Evolutionary conservation across 2,329 filamentous ascomycete genomes (phyloP), one percentile per base, ranked within the genome.

Genomic region (Neophaeococcomyces mojaviensis): DNA sequence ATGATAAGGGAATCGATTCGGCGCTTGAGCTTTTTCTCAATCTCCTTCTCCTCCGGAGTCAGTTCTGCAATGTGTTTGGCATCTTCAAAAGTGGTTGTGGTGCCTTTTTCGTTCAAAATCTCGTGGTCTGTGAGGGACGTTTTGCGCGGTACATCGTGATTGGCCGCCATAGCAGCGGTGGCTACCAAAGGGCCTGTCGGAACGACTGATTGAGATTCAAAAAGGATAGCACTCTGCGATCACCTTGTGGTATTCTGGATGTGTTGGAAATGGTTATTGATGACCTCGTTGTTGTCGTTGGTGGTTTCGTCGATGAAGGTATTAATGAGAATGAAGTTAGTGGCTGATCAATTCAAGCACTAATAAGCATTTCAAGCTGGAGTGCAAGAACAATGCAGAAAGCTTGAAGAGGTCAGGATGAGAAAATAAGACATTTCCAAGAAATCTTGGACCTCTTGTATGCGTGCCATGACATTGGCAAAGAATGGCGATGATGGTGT

Each of bases 1-100:
- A 68, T 67, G 36, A 67, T 64, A 19, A 63, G 41, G 18, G 48
- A 24, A 44, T 69, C 67, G 39, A 69, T 67, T 26, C 60, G 62
- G 4, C 58, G 53, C 3, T 61, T 58, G 36, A 69, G 57, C 46
- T 65, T 62, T 50, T 60, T 64, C 56, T 69, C 64, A 4, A 64
- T 40, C 1, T 49, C 41, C 35, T 58, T 59, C 49, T 69, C 64
- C 44, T 66, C 62, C 19, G 55, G 60, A n/a, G 53, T 57, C 18
- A 57, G 47, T 16, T 39, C 46, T 22, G 49, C 51, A 39, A 49
- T 51, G 18, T 57, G 55, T 33, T 49, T 49, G 13, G 46, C 43
- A 24, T 57, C 53, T 12, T 57, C 51, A 36, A 52, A 53, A n/a
- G 46, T 45, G 19, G 54, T 20, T 9, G 13, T 15, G n/a, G 19